Evolutionary conservation across 352 stramenopile species (phyloP).

Genomic region (Globisporangium yorkense): DNA sequence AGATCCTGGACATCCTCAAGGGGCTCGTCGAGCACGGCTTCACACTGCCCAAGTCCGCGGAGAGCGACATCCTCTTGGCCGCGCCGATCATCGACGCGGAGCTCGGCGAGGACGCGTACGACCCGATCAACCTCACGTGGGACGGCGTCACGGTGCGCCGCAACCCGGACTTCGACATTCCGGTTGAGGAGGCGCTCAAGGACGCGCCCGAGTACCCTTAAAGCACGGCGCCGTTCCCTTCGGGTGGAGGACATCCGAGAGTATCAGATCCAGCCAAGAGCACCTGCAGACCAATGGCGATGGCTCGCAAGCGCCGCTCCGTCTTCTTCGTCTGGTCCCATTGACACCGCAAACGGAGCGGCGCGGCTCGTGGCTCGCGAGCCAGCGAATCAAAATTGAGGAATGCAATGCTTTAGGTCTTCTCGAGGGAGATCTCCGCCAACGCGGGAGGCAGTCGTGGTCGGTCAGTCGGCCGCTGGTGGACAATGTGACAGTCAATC

Average conservation of each 20-base stretch:
- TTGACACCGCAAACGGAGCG: no score
- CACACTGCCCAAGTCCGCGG: conserved; percentile 74
- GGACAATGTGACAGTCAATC: no score
- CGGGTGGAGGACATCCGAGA: no score
- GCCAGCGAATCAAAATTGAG: neutral
- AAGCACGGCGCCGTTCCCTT: neutral
- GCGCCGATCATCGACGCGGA: conserved; percentile 68
- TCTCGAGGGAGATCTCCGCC: neutral
- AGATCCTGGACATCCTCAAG: conserved; percentile 72
- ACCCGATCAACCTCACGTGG: conserved; percentile 82
- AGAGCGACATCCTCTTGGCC: conserved; percentile 74
- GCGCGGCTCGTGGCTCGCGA: no score
- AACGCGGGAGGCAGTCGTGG: no score
- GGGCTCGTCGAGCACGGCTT: conserved; percentile 70
- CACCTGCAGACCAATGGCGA: no score
- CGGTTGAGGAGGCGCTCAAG: conserved; percentile 64
- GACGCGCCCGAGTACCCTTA: conserved; percentile 9
- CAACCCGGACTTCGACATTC: conserved; percentile 82
- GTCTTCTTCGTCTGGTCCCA: no score
- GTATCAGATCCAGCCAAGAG: neutral
- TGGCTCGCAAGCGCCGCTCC: no score
- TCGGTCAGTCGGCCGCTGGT: no score
- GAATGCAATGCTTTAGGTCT: neutral
- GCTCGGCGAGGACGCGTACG: conserved; percentile 66
- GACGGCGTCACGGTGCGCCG: conserved; percentile 71